Evolutionary conservation across 768 basidiomycete species (phyloP), one percentile per base, ranked within the genome.

Genomic region (Lactarius psammicola): DNA sequence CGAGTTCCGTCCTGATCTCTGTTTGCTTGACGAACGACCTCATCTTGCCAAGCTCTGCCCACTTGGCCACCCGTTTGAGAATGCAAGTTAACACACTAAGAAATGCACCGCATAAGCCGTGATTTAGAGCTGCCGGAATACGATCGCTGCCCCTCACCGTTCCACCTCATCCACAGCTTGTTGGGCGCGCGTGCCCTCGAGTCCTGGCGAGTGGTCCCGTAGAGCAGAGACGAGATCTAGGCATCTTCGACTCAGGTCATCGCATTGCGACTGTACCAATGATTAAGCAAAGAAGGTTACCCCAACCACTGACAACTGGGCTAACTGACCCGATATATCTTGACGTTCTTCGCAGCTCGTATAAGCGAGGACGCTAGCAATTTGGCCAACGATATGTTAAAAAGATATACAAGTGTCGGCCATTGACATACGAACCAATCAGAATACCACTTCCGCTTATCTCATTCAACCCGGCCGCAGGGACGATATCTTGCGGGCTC

Each of bases 91-190:
- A 40, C 28, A 69, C 64, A 11, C 69, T 70, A 9, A 13, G 3
- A n/a, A 33, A 31, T 3, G 18, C 13, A 20, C 30, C 20, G n/a
- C 23, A 58, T 58, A 13, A 30, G 33, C 26, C 7, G 10, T 51
- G 31, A 7, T 34, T 30, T 20, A 40, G 23, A 51, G 23, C 11
- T 49, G 9, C n/a, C 20, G 13, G 30, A 15, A 44, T 3, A 6
- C 17, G n/a, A 59, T n/a, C n/a, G n/a, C n/a, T 34, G 15, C 10
- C 9, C 26, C 34, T 49, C 56, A 70, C 69, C 40, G 56, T 58
- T 70, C 68, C 20, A 69, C 69, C 23, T 69, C 69, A 58, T 70
- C 69, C 6, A 58, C 55, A 18, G 56, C 69, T 30, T 65, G 63
- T 17, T 66, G 69, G 18, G 68, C 68, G 4, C 38, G 31, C 36